phyloP scores from a whole-genome alignment of 2,329 filamentous ascomycete genomes.

The Pseudocercospora fijiensis region DNA sequence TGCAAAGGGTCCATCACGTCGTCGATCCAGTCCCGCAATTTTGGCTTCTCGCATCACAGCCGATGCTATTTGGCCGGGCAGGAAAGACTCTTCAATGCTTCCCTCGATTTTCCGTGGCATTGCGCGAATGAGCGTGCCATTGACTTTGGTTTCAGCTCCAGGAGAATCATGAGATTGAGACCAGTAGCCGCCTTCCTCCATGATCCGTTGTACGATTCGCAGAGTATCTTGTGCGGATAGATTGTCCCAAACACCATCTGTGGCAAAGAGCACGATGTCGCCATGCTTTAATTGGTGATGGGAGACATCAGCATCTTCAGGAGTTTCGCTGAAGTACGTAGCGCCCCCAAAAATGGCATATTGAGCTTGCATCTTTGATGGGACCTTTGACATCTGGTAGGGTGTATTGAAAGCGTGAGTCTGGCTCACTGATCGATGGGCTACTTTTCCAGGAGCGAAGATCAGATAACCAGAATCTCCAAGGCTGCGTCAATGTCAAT shows the following conservation, averaged over 20 bases:
- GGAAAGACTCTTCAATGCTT: slow-evolving; percentile 49
- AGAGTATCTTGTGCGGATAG: slow-evolving; percentile 87
- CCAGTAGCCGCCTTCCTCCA: slow-evolving; percentile 57
- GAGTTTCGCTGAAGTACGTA: slow-evolving; percentile 69
- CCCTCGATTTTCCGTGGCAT: slow-evolving; percentile 28
- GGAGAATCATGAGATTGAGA: slow-evolving; percentile 29
- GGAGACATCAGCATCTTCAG: slow-evolving; percentile 77
- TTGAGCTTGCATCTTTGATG: slow-evolving; percentile 73
- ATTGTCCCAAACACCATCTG: slow-evolving; percentile 95
- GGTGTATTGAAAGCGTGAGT: slow-evolving; percentile 98
- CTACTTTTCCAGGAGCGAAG: slow-evolving; percentile 79
- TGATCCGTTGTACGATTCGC: slow-evolving; percentile 65
- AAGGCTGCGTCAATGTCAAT: slow-evolving; percentile 49
- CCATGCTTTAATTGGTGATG: slow-evolving; percentile 78
- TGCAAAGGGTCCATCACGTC: slow-evolving; percentile 86
- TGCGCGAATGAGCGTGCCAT: slow-evolving; percentile 28
- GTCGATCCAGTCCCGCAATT: slow-evolving; percentile 74
- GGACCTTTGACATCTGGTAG: slow-evolving; percentile 87
- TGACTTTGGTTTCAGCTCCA: slow-evolving; percentile 36
- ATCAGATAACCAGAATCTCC: slow-evolving; percentile 94
- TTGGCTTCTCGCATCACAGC: slow-evolving; percentile 82
- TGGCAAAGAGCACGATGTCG: slow-evolving; percentile 89
- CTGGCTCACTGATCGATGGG: slow-evolving; percentile 78
- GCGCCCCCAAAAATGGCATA: slow-evolving; percentile 79
- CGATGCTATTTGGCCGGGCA: slow-evolving; percentile 77